Evolutionary conservation across 2,329 filamentous ascomycete species (phyloP).

Genomic region (Clonostachys rhizophaga): DNA sequence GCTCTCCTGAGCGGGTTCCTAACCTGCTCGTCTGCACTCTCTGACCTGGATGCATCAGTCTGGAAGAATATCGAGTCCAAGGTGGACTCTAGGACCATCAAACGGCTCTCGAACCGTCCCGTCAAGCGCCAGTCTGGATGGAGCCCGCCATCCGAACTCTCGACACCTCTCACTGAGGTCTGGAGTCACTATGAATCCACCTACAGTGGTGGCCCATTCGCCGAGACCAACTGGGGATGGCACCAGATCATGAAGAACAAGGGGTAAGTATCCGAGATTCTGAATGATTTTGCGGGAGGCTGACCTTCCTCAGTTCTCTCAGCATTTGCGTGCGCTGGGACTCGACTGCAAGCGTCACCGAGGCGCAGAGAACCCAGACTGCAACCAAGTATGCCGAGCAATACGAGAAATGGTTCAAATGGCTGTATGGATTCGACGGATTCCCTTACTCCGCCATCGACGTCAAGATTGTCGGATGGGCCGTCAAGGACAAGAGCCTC

Average conservation of each 20-base stretch:
- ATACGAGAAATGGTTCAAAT: slow-evolving; percentile 34
- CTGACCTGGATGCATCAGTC: too few relatives aligned
- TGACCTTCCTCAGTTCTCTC: too few relatives aligned
- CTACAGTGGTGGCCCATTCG: neutral
- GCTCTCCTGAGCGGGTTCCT: too few relatives aligned
- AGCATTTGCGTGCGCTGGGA: slow-evolving; percentile 35
- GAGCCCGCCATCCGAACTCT: neutral
- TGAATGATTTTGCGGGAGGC: too few relatives aligned
- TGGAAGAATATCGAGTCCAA: too few relatives aligned
- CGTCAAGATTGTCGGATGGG: slow-evolving; percentile 36
- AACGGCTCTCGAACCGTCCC: slow-evolving; percentile 25
- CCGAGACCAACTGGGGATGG: neutral
- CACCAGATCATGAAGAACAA: neutral
- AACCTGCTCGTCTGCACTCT: too few relatives aligned
- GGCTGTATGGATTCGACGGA: slow-evolving; percentile 34
- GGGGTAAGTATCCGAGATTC: neutral
- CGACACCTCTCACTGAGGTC: neutral
- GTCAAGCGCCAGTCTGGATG: slow-evolving; percentile 12
- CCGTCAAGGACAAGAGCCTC: slow-evolving; percentile 27
- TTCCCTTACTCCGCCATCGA: slow-evolving; percentile 34
- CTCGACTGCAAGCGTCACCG: slow-evolving; percentile 24
- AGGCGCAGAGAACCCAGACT: slow-evolving; percentile 27
- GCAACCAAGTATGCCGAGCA: slow-evolving; percentile 23
- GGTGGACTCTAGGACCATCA: too few relatives aligned
- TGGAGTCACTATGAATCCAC: neutral